A percentile compares a stretch with the other conserved stretches of the same genome.
These are phyloP conservation scores for Malus hybrid DNA, from an alignment of 331 rosid species.

Conservation along the genomic window DNA sequence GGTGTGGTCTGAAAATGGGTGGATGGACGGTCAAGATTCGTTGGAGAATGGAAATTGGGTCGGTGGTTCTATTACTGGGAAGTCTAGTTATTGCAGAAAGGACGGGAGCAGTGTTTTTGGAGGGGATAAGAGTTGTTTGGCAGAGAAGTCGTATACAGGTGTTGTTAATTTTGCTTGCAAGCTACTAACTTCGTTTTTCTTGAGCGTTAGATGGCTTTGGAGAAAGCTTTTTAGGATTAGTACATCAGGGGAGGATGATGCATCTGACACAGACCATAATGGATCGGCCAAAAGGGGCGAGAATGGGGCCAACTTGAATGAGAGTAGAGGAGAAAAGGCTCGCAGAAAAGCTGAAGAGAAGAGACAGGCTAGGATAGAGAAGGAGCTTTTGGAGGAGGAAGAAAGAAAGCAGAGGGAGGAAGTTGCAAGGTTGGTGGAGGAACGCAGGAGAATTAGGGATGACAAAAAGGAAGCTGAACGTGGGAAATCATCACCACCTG, in stretches of 20 bases:
- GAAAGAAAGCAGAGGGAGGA: conserved; percentile 98
- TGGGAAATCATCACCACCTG: conserved; percentile 42
- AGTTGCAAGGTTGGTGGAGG: conserved; percentile 96
- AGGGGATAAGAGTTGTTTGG: conserved; percentile 73
- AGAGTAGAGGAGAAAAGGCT: conserved; percentile 91
- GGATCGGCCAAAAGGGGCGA: conserved; percentile 66
- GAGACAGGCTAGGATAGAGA: conserved; percentile 94
- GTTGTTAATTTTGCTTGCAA: conserved; percentile 57
- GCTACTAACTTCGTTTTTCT: conserved; percentile 70
- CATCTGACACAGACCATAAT: conserved; percentile 64
- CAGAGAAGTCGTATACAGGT: conserved; percentile 80
- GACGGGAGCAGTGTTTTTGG: conserved; percentile 60
- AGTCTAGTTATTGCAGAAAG: conserved; percentile 57
- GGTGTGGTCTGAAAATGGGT: conserved; percentile 91
- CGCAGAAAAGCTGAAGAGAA: conserved; percentile 99
- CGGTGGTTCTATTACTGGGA: conserved; percentile 55
- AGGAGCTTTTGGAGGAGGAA: conserved; percentile 91
- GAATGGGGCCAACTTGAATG: conserved; percentile 56
- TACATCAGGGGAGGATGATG: conserved; percentile 39
- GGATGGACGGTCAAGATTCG: conserved; percentile 90
- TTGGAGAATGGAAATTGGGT: conserved; percentile 82
- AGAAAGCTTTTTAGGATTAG: conserved; percentile 76
- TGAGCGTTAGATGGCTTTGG: conserved; percentile 90
- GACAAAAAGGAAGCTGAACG: conserved; percentile 74
- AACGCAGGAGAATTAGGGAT: conserved; percentile 87